These are phyloP conservation scores for Cutaneotrichosporon cavernicola DNA, from an alignment of 1,284 basidiomycete genomes.

Conservation along the genomic window DNA sequence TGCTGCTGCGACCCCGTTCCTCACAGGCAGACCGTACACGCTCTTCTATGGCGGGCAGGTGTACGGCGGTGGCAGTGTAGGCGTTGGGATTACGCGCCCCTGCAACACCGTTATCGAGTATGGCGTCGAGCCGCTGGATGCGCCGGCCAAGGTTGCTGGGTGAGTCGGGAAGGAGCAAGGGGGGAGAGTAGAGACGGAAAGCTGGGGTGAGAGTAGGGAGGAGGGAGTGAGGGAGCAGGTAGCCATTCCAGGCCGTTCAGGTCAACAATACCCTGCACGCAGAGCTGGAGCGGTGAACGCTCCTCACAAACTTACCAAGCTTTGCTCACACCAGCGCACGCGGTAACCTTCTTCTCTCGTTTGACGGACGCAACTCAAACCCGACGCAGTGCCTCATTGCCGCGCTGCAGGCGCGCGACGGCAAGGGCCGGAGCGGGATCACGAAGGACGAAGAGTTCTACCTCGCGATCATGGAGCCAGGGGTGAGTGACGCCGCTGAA, in stretches of 20 bases:
- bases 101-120: conserved; percentile 55
- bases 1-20: conserved; percentile 77
- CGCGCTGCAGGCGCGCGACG: conserved; percentile 57
- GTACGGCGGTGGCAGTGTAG: conserved; percentile 68
- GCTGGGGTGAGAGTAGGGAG: not conserved
- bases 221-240: not conserved
- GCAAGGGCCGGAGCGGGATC: conserved; percentile 39
- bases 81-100: conserved; percentile 60
- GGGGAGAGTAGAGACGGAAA: not conserved
- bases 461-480: conserved; percentile 52
- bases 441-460: conserved; percentile 69
- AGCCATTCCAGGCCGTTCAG: not conserved
- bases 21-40: conserved; percentile 76
- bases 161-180: conserved; percentile 34
- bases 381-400: conserved; percentile 68
- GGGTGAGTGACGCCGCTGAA: conserved; percentile 18
- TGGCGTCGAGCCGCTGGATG: conserved; percentile 60
- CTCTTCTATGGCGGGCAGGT: conserved; percentile 65
- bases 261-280: too few relatives aligned
- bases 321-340: conserved; percentile 48
- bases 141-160: conserved; percentile 62
- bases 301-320: too few relatives aligned
- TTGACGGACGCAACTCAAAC: conserved; percentile 59
- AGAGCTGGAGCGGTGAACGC: too few relatives aligned
- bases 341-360: conserved; percentile 71